phyloP scores from a whole-genome alignment of 768 basidiomycete genomes.

The Panaeolus cyanescens region DNA sequence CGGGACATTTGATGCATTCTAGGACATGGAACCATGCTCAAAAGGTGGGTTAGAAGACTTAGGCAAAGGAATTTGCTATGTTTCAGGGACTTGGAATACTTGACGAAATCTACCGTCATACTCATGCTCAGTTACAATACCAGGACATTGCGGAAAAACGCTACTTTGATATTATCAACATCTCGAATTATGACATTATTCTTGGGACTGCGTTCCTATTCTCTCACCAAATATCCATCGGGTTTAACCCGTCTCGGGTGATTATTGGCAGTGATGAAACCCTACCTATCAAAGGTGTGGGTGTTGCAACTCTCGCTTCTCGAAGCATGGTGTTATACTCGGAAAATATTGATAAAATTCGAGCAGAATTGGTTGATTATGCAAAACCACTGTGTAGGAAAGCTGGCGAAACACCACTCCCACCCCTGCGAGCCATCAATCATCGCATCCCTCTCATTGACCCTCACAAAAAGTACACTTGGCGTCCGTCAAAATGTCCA shows the following conservation, averaged over 20 bases:
- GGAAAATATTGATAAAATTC: too few relatives aligned
- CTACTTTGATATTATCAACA: conserved; percentile 40
- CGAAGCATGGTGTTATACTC: too few relatives aligned
- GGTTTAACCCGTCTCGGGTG: conserved; percentile 26
- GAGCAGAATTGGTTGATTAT: too few relatives aligned
- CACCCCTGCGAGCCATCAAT: conserved; percentile 40
- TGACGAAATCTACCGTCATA: too few relatives aligned
- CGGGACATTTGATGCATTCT: too few relatives aligned
- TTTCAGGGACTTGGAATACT: conserved; percentile 39
- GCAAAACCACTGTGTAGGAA: conserved; percentile 16
- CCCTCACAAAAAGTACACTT: conserved; percentile 18
- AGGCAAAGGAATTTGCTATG: too few relatives aligned
- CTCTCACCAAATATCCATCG: conserved; percentile 28
- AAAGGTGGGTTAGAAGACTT: too few relatives aligned
- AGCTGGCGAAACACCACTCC: conserved; percentile 30
- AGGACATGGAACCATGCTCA: too few relatives aligned
- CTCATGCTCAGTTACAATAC: conserved; percentile 30
- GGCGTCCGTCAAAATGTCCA: conserved; percentile 23
- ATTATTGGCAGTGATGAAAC: conserved; percentile 24
- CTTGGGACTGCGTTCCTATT: conserved; percentile 41
- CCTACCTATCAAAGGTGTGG: too few relatives aligned
- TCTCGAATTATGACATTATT: conserved; percentile 41
- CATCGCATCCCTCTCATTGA: conserved; percentile 35
- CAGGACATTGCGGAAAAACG: conserved; percentile 31
- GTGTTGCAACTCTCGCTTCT: conserved; percentile 14